Percentiles rank a stretch among this genome's conserved stretches.
Conservation (phyloP, 2,329 filamentous ascomycete species). For the Triangularia setosa region DNA sequence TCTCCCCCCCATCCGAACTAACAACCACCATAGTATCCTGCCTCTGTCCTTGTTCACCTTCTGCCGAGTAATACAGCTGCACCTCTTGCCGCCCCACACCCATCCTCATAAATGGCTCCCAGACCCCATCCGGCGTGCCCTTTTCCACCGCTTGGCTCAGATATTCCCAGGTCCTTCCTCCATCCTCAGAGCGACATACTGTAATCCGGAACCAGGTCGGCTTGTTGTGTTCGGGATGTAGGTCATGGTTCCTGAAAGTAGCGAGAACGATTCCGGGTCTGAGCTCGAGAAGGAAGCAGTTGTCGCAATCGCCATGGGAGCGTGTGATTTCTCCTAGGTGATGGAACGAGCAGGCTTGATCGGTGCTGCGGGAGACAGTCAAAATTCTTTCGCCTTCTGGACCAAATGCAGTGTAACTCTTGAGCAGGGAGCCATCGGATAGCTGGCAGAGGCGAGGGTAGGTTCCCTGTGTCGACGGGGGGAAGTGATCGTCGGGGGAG, state of each 20-base stretch:
- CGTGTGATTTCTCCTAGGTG: conserved; percentile 42
- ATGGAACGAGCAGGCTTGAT: conserved; percentile 36
- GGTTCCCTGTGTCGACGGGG: conserved; percentile 37
- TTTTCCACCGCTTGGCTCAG: conserved; percentile 41
- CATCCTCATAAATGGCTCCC: conserved; percentile 47
- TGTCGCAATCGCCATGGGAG: conserved; percentile 42
- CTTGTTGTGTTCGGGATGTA: background rate
- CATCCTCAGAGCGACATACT: conserved; percentile 43
- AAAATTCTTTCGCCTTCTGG: conserved; percentile 33
- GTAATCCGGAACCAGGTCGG: conserved; percentile 42
- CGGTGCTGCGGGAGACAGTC: conserved; percentile 40
- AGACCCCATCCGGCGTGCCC: conserved; percentile 37
- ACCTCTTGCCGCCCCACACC: conserved; percentile 28
- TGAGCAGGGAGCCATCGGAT: conserved; percentile 42
- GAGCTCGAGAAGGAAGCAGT: conserved; percentile 42
- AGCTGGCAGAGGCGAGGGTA: conserved; percentile 46
- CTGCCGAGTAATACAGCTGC: conserved; percentile 44
- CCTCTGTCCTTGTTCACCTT: conserved; percentile 37
- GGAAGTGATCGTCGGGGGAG: conserved; percentile 24
- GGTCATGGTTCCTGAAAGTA: conserved; percentile 42
- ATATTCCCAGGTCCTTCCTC: conserved; percentile 40
- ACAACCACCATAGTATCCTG: conserved; percentile 47
- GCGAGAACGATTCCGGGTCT: conserved; percentile 37
- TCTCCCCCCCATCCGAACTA: conserved; percentile 40
- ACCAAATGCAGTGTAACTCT: conserved; percentile 41